Conservation (phyloP, 495 filamentous ascomycete genomes). For the Pseudomonodictys pantanalensis region DNA sequence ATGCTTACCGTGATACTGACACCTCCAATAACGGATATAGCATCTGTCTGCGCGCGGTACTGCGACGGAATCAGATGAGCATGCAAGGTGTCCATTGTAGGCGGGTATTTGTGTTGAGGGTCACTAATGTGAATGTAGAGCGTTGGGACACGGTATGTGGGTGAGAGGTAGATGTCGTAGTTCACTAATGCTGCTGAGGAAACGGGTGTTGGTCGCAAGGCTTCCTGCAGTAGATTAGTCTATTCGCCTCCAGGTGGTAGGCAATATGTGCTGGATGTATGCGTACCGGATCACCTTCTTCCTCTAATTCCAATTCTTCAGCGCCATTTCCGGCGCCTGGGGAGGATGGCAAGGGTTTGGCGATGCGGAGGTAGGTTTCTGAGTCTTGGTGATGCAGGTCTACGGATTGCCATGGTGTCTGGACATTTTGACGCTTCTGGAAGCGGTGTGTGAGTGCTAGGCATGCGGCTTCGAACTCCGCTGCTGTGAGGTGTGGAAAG, state of each 20-base stretch:
- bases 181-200: background rate
- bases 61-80: slow-evolving; percentile 17
- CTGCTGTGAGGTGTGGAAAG: background rate
- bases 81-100: slow-evolving; percentile 24
- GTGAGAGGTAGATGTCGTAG: slow-evolving; percentile 30
- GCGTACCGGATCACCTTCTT: background rate
- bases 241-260: no score
- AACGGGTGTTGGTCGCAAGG: background rate
- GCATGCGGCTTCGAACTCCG: slow-evolving; percentile 1
- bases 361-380: background rate
- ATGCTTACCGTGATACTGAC: slow-evolving; percentile 29
- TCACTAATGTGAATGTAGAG: slow-evolving; percentile 32
- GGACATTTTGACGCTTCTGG: background rate
- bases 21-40: slow-evolving; percentile 28
- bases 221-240: slow-evolving; percentile 22
- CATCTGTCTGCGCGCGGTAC: slow-evolving; percentile 20
- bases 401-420: background rate
- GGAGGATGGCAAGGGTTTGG: background rate
- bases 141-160: slow-evolving; percentile 30
- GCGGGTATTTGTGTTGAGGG: slow-evolving; percentile 2
- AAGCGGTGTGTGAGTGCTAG: background rate
- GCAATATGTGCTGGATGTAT: no score
- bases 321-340: background rate
- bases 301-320: slow-evolving; percentile 9
- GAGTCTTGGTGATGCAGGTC: background rate